Evolutionary conservation across 148 eudicot genomes (phyloP).

Genomic region (Spergularia bocconei): DNA sequence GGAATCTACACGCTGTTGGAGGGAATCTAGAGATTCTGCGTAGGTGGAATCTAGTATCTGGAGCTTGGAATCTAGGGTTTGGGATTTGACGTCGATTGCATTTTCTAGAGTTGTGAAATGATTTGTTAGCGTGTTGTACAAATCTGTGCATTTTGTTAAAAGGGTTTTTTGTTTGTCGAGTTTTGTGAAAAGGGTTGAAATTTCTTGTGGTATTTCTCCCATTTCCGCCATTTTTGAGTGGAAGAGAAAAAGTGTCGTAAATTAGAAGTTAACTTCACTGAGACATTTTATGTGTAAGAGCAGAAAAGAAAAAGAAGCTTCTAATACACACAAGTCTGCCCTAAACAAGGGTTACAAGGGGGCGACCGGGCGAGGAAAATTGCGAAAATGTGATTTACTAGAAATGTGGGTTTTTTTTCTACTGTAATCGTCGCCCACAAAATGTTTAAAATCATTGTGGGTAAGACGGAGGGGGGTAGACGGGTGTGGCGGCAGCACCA

Average conservation of each 20-base stretch:
- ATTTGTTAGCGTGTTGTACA: conserved; percentile 48
- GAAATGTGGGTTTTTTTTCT: not conserved
- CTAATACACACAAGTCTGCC: not conserved
- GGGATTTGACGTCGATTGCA: conserved; percentile 34
- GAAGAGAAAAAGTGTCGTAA: not conserved
- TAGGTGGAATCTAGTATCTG: conserved; percentile 29
- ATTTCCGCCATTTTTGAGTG: conserved; percentile 27
- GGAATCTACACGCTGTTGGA: conserved; percentile 38
- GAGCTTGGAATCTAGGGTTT: conserved; percentile 42
- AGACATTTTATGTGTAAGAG: not conserved
- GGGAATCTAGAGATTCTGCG: conserved; percentile 24
- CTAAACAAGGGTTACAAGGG: not conserved
- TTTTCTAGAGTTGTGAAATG: conserved; percentile 36
- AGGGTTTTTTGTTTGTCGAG: conserved; percentile 42
- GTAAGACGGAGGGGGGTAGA: conserved; percentile 30
- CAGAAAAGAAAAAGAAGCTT: no score
- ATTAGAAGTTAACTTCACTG: not conserved
- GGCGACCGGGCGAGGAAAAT: not conserved
- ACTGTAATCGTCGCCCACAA: not conserved
- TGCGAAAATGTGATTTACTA: not conserved
- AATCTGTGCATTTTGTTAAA: conserved; percentile 33
- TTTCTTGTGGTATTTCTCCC: not conserved
- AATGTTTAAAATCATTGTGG: conserved; percentile 11
- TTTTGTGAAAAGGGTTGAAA: conserved; percentile 36
- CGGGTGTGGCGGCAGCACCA: conserved; percentile 21